Base-by-base conservation (phyloP, 768 basidiomycete species). In the Mycena amicta region DNA sequence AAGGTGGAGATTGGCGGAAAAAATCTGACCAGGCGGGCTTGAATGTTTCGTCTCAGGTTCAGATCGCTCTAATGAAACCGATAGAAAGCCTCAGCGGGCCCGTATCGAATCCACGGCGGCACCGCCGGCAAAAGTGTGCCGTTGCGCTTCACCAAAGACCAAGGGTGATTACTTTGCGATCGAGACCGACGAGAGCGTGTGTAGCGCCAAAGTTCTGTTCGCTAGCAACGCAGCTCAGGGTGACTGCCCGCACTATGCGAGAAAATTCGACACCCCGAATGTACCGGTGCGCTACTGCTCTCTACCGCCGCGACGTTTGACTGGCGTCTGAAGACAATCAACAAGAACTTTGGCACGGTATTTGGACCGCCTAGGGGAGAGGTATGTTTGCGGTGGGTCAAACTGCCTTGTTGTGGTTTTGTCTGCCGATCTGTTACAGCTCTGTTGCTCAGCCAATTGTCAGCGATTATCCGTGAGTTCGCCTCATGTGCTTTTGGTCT, bases 121-220 rank as follows among this genome's bases (percentile, higher is more conserved):
- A 46, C 59, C 18, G 57, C 15, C 4, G 62, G 90, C 27, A 99
- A 99, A 74, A 92, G 91, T 0, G 88, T 98, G 1, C 81, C 92
- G 31, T 84, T 98, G 45, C 92, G 97, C 45, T 92, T 90, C 71
- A 93, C 90, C 5, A 49, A 25, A 29, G 95, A 97, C 69, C 86
- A 89, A 60, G 74, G 97, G 95, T 33, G 97, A 98, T 68, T 98
- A 98, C 70, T 99, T 93, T 71, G 97, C 97, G 8, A 96, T 99
- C 55, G 97, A 99, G 74, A 99, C 97, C 1, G 80, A 92, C 16
- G 96, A 98, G 67, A 83, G 81, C 59, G 93, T 92, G 65, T 66
- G 77, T 69, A 15, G 41, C 28, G 3, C 4, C 23, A 43, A 4
- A 18, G 62, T 46, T 28, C 28, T 29, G 31, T 55, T 27, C 47